A percentile compares a stretch with the other conserved stretches of the same genome.
phyloP scores from a whole-genome alignment of 257 asterid genomes.

The Forsythia viridissima region DNA sequence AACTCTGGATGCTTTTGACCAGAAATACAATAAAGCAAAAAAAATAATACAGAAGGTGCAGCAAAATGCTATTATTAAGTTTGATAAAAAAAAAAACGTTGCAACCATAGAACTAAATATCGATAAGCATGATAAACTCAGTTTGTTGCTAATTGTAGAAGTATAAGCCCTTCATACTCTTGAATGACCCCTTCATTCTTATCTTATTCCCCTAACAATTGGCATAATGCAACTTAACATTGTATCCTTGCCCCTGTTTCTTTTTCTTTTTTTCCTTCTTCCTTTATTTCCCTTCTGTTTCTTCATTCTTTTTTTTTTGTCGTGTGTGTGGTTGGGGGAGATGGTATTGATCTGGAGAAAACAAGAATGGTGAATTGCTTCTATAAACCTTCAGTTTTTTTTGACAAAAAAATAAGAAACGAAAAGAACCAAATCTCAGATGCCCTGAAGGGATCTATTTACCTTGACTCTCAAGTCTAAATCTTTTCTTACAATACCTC shows the following conservation, averaged over 20 bases:
- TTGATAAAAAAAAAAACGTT: too few species aligned
- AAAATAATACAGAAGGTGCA: slow-evolving; percentile 2
- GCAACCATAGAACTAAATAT: too few species aligned
- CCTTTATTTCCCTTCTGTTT: neutral
- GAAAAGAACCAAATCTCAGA: neutral
- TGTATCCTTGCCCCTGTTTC: neutral
- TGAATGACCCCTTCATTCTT: neutral
- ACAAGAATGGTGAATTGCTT: neutral
- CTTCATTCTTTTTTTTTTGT: too few species aligned
- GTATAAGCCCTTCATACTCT: neutral
- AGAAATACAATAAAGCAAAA: neutral
- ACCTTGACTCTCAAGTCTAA: neutral
- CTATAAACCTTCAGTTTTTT: neutral
- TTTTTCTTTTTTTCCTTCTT: neutral
- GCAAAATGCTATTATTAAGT: neutral
- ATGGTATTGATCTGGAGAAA: neutral
- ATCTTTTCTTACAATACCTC: neutral
- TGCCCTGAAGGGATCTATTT: neutral
- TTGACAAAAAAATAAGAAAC: neutral
- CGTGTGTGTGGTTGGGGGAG: neutral
- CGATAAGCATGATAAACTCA: neutral
- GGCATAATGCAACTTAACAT: neutral
- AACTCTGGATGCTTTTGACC: neutral
- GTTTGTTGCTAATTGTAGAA: neutral
- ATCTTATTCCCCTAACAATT: neutral